These are phyloP conservation scores for Glonium stellatum DNA, from an alignment of 495 filamentous ascomycete genomes.

Conservation along the genomic window DNA sequence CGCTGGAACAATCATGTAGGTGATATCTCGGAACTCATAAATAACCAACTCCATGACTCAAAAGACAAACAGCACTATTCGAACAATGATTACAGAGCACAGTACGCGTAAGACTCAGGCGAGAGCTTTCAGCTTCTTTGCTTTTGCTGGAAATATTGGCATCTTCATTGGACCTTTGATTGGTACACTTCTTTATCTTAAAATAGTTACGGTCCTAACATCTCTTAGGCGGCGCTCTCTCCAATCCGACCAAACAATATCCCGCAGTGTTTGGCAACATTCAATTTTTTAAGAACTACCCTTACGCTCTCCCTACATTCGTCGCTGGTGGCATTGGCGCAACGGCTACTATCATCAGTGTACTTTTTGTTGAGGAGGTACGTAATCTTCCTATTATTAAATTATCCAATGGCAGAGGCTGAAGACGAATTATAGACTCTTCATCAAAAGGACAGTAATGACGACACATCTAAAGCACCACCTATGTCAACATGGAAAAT, in stretches of 20 bases:
- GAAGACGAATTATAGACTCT: conserved; percentile 25
- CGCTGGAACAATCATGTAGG: conserved; percentile 54
- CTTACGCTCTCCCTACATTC: conserved; percentile 57
- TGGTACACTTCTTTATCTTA: conserved; percentile 28
- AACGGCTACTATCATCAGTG: conserved; percentile 43
- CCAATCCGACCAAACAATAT: conserved; percentile 54
- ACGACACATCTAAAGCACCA: conserved; percentile 24
- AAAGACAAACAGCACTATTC: conserved; percentile 43
- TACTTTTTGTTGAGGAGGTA: conserved; percentile 49
- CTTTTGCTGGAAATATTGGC: conserved; percentile 62
- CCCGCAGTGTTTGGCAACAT: conserved; percentile 47
- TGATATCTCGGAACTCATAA: neutral
- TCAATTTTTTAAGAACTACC: conserved; percentile 53
- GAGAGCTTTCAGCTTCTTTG: conserved; percentile 63
- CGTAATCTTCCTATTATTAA: conserved; percentile 34
- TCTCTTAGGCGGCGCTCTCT: conserved; percentile 47
- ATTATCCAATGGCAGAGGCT: conserved; percentile 4
- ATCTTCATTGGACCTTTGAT: conserved; percentile 61
- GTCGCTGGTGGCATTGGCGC: conserved; percentile 45
- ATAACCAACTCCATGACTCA: conserved; percentile 2
- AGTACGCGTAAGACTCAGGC: conserved; percentile 60
- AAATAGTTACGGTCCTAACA: neutral
- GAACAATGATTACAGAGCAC: conserved; percentile 65
- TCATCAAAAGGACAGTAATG: conserved; percentile 23
- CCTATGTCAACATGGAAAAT: conserved; percentile 48